Evolutionary conservation across 1,139 yeast species (phyloP), one percentile per base, ranked within the genome.

Genomic region (Lipomyces yarrowii): DNA sequence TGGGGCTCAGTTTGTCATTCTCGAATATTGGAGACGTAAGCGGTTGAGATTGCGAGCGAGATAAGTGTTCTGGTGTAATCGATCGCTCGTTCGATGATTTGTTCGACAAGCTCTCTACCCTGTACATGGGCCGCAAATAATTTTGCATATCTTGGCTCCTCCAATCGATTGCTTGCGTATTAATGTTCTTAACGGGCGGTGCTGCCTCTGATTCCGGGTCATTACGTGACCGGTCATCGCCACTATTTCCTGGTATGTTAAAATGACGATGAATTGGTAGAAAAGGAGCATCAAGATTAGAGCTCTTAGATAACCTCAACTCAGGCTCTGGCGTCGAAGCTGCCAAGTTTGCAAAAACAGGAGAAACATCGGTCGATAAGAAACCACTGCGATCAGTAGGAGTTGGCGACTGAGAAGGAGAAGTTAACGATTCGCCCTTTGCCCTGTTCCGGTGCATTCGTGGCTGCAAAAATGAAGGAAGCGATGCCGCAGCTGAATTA

Each of bases 351-450:
- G 55, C 18, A 15, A 52, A 52, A 2, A 21, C 11, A 7, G 55
- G 15, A 4, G 55, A 52, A 15, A 15, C 2, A 23, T 15, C n/a
- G n/a, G 30, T n/a, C 18, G 30, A 13, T 21, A 23, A 2, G 26
- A 6, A 13, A 30, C 55, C 33, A 26, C 57, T 55, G 37, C 57
- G 37, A 18, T 55, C 57, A 26, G 57, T 18, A 26, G 58, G 58
- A 26, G 58, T 56, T 21, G 58, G 58, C 2, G 58, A 56, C 39
- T 56, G 58, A 13, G 58, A 56, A 2, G 58, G 58, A 4, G 58
- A 56, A 21, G 54, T 56, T 30, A 56, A 35, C n/a, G 48, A 13
- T 21, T 26, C 48, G 54, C 21, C 32, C 58, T 18, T 35, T 6
- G 48, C 18, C 56, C 54, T 26, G 15, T 18, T 35, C 15, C 13